Conservation (phyloP, 805 yeast species). For the Lipomyces starkeyi region DNA sequence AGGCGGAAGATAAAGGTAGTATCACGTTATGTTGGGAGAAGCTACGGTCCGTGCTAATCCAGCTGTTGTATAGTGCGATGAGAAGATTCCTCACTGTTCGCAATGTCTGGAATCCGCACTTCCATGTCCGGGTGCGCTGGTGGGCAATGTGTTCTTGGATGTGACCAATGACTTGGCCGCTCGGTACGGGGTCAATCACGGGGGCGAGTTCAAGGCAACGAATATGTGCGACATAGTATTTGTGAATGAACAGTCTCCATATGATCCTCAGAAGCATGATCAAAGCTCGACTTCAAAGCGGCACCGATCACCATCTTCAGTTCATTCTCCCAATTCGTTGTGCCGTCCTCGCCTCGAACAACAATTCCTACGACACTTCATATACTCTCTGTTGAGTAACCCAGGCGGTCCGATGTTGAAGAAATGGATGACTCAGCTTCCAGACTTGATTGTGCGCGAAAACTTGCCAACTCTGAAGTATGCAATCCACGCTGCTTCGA, state of each 20-base stretch:
- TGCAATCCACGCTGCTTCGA: conserved; percentile 7
- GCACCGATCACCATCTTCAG: not conserved
- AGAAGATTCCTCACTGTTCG: conserved; percentile 5
- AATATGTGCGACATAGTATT: not conserved
- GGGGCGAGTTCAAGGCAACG: not conserved
- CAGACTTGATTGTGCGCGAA: conserved; percentile 1
- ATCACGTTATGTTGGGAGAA: not conserved
- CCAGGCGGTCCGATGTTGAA: conserved; percentile 8
- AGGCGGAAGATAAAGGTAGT: conserved; percentile 4
- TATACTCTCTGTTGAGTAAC: not conserved
- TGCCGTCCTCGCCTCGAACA: conserved; percentile 1
- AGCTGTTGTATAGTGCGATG: conserved; percentile 9
- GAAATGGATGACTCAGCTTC: conserved; percentile 3
- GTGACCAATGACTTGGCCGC: conserved; percentile 7
- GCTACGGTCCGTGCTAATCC: conserved; percentile 1
- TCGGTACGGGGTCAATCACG: not conserved
- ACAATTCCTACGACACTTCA: conserved; percentile 1
- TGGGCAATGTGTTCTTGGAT: conserved; percentile 6
- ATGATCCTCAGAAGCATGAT: not conserved
- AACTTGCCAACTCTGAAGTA: conserved; percentile 4
- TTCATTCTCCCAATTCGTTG: not conserved
- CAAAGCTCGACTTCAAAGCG: not conserved
- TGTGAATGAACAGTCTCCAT: not conserved
- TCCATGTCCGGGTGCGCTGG: conserved; percentile 12
- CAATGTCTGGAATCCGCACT: conserved; percentile 7